A percentile compares a stretch with the other conserved stretches of the same genome.
These are phyloP conservation scores for Volvox africanus DNA, from an alignment of 139 green algal genomes.

Conservation along the genomic window DNA sequence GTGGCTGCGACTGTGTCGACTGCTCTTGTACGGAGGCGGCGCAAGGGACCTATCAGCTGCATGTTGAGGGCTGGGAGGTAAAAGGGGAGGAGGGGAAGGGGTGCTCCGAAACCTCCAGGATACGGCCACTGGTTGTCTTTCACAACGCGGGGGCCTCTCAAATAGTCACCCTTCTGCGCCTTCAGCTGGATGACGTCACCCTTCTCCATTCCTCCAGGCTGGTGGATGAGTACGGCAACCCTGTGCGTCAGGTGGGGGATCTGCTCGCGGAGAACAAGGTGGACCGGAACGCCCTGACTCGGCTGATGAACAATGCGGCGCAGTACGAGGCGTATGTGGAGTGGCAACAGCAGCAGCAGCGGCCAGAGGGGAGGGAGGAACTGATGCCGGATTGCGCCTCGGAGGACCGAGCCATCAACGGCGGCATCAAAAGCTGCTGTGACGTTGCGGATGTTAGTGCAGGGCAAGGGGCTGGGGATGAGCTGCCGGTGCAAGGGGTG, in stretches of 20 bases:
- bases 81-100: too few species aligned
- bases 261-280: slow-evolving; percentile 72
- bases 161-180: neutral
- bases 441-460: neutral
- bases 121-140: too few species aligned
- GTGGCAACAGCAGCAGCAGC: slow-evolving; percentile 32
- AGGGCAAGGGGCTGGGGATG: too few species aligned
- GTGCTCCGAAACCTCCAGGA: too few species aligned
- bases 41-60: too few species aligned
- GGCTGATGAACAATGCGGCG: slow-evolving; percentile 58
- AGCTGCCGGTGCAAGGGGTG: too few species aligned
- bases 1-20: too few species aligned
- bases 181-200: neutral
- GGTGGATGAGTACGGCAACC: slow-evolving; percentile 17
- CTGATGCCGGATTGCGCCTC: neutral
- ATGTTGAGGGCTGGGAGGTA: too few species aligned
- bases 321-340: slow-evolving; percentile 47
- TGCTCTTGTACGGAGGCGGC: too few species aligned
- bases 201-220: neutral
- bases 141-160: neutral
- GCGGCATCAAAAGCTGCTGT: neutral
- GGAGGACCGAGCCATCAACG: neutral
- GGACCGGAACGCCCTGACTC: slow-evolving; percentile 68
- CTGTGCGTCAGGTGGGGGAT: slow-evolving; percentile 70
- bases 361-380: neutral